Percentiles rank a stretch among this genome's conserved stretches.
Conservation (phyloP, 2,329 filamentous ascomycete genomes). For the Madurella mycetomatis region DNA sequence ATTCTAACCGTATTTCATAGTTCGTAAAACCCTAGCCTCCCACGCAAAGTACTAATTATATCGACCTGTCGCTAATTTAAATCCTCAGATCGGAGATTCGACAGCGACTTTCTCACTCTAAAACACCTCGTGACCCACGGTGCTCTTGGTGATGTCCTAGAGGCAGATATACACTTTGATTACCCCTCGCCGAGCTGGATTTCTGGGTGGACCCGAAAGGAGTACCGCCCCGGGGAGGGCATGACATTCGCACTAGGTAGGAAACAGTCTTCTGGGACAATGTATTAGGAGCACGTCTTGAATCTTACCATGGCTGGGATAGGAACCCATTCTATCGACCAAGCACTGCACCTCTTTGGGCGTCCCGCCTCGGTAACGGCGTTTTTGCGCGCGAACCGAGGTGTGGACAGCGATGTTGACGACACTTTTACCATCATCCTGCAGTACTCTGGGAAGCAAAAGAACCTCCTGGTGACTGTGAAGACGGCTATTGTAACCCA, state of each 20-base stretch:
- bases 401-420: conserved; percentile 37
- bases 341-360: conserved; percentile 55
- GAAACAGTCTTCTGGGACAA: background rate
- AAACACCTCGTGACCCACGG: conserved; percentile 49
- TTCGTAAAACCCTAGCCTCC: conserved; percentile 2
- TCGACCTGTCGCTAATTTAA: conserved; percentile 19
- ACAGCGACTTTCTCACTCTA: conserved; percentile 61
- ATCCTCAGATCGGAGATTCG: conserved; percentile 38
- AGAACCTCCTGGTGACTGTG: conserved; percentile 51
- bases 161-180: conserved; percentile 65
- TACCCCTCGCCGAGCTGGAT: conserved; percentile 42
- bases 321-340: conserved; percentile 60
- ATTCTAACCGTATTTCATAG: conserved; percentile 53
- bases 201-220: conserved; percentile 27
- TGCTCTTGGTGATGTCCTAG: conserved; percentile 55
- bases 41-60: conserved; percentile 3
- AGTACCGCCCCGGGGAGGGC: conserved; percentile 36
- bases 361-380: conserved; percentile 53
- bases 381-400: conserved; percentile 52
- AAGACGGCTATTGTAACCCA: conserved; percentile 57
- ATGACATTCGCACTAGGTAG: conserved; percentile 41
- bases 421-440: conserved; percentile 55
- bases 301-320: background rate
- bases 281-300: background rate
- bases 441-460: conserved; percentile 45